Percentiles rank a stretch among this genome's conserved stretches.
Evolutionary conservation across 257 asterid species (phyloP).

Genomic region (Misopates orontium): DNA sequence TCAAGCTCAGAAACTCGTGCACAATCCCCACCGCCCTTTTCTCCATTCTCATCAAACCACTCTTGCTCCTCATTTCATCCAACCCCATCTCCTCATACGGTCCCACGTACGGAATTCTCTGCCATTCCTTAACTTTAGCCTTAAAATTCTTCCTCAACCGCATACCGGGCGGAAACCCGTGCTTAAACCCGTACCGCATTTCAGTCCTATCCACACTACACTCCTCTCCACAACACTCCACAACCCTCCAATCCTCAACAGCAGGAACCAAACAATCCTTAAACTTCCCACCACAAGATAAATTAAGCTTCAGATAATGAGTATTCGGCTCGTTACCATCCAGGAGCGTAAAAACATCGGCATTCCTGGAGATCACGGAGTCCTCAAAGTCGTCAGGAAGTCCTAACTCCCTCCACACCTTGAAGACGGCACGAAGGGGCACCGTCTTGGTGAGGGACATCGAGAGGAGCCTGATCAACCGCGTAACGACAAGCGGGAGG

Average conservation of each 20-base stretch:
- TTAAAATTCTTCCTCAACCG: slow-evolving; percentile 61
- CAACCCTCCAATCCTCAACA: slow-evolving; percentile 75
- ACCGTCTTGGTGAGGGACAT: slow-evolving; percentile 66
- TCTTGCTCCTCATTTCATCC: slow-evolving; percentile 41
- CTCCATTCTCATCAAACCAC: slow-evolving; percentile 59
- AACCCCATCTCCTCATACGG: slow-evolving; percentile 67
- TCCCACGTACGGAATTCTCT: slow-evolving; percentile 58
- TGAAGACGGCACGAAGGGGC: slow-evolving; percentile 82
- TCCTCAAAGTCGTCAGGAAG: slow-evolving; percentile 87
- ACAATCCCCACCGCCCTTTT: slow-evolving; percentile 85
- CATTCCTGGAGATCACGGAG: slow-evolving; percentile 55
- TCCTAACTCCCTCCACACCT: slow-evolving; percentile 83
- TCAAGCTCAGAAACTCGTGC: slow-evolving; percentile 91
- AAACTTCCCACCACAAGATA: slow-evolving; percentile 37
- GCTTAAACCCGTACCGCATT: slow-evolving; percentile 59
- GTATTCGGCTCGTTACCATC: slow-evolving; percentile 71
- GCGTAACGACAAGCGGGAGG: slow-evolving; percentile 45
- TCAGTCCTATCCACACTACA: slow-evolving; percentile 53
- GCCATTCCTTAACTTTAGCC: slow-evolving; percentile 80
- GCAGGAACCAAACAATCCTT: slow-evolving; percentile 53
- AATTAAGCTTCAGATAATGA: slow-evolving; percentile 57
- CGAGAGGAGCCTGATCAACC: slow-evolving; percentile 65
- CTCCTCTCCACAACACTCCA: slow-evolving; percentile 72
- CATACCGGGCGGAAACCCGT: slow-evolving; percentile 86
- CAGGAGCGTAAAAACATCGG: slow-evolving; percentile 56